Percentiles rank a stretch among this genome's conserved stretches.
phyloP scores from a whole-genome alignment of 2,329 filamentous ascomycete species.

The Diaporthe sp. region DNA sequence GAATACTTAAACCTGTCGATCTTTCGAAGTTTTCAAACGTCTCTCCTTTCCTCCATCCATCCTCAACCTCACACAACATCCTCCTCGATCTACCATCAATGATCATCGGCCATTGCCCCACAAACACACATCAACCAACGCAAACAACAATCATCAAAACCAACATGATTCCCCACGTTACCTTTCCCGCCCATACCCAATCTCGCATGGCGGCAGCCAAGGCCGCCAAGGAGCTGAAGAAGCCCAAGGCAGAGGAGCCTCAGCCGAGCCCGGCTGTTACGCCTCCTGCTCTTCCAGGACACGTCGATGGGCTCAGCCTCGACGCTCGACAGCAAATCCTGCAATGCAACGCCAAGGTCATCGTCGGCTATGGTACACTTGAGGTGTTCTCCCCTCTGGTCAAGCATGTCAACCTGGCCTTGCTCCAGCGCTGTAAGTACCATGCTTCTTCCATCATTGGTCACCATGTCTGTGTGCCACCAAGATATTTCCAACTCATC shows the following conservation, averaged over 20 bases:
- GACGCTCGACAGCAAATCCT: background rate
- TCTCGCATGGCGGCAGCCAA: background rate
- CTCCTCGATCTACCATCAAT: background rate
- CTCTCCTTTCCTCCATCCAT: background rate
- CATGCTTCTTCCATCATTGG: too few species aligned
- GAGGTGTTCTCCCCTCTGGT: background rate
- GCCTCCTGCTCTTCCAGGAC: background rate
- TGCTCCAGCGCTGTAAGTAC: background rate
- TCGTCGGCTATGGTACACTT: background rate
- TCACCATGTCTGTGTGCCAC: background rate
- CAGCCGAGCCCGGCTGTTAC: background rate
- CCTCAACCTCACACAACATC: background rate
- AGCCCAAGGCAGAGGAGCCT: background rate
- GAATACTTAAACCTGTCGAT: background rate
- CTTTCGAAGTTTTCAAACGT: background rate
- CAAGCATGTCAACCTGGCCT: background rate
- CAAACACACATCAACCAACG: background rate
- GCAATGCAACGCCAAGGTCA: background rate
- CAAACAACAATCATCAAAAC: background rate
- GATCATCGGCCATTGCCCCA: background rate
- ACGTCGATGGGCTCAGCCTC: background rate
- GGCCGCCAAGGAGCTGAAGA: background rate
- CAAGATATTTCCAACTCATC: background rate
- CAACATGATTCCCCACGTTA: background rate
- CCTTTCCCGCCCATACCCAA: background rate